phyloP scores from a whole-genome alignment of 139 green algal genomes.

The Nannochloris sp. region DNA sequence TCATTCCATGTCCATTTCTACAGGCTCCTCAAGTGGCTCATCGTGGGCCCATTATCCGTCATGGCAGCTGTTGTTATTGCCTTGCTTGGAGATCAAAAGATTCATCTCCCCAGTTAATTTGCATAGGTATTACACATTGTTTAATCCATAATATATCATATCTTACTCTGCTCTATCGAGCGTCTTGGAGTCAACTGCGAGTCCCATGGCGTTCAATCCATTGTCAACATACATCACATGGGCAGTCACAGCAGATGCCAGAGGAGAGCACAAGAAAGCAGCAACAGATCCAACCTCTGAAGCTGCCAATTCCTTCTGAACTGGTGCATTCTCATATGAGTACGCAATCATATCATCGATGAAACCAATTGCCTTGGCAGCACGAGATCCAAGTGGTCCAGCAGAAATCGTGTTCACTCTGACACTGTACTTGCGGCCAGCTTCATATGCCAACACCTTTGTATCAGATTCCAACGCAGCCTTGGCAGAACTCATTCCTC shows the following conservation, averaged over 20 bases:
- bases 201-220: slow-evolving; percentile 87
- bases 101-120: background rate
- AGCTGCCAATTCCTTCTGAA: slow-evolving; percentile 90
- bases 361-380: slow-evolving; percentile 97
- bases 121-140: slow-evolving; percentile 5
- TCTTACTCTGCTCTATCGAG: slow-evolving; percentile 29
- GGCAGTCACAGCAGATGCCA: slow-evolving; percentile 80
- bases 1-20: slow-evolving; percentile 94
- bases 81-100: slow-evolving; percentile 7
- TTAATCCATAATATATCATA: slow-evolving; percentile 12
- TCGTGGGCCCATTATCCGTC: slow-evolving; percentile 45
- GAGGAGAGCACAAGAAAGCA: slow-evolving; percentile 87
- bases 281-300: slow-evolving; percentile 69
- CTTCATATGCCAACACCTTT: slow-evolving; percentile 93
- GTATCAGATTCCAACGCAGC: slow-evolving; percentile 92
- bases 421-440: slow-evolving; percentile 84
- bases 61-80: slow-evolving; percentile 15
- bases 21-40: slow-evolving; percentile 67
- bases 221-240: slow-evolving; percentile 48
- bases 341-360: slow-evolving; percentile 99
- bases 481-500: slow-evolving; percentile 97
- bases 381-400: slow-evolving; percentile 87
- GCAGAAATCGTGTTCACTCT: slow-evolving; percentile 77
- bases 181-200: slow-evolving; percentile 73
- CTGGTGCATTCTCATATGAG: slow-evolving; percentile 82